Conservation (phyloP, 2,329 filamentous ascomycete genomes). For the Rhinocladiella mackenziei region DNA sequence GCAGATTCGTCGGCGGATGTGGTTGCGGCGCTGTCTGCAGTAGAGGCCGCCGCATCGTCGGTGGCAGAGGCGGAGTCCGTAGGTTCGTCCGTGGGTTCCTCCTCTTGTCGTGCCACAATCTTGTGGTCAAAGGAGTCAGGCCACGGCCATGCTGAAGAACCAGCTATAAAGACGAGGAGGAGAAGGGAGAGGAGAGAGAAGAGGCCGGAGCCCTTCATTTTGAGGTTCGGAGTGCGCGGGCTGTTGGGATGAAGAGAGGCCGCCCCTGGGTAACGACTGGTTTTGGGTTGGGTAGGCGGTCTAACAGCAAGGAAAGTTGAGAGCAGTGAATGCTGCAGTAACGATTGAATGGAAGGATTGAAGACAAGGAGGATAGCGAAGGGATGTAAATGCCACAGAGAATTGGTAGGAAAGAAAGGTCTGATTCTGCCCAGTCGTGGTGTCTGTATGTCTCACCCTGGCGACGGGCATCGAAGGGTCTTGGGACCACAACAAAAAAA, state of each 20-base stretch:
- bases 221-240: conserved; percentile 5
- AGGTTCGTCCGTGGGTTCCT: conserved; percentile 2
- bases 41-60: conserved; percentile 13
- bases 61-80: conserved; percentile 11
- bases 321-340: no score
- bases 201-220: conserved; percentile 26
- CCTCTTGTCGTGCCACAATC: conserved; percentile 28
- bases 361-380: neutral
- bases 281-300: no score
- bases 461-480: no score
- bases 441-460: conserved; percentile 20
- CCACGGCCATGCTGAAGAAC: conserved; percentile 34
- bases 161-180: conserved; percentile 29
- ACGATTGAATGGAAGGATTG: no score
- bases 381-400: no score
- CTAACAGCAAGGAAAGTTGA: no score
- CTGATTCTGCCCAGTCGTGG: neutral
- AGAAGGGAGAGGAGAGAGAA: conserved; percentile 21
- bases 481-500: conserved; percentile 15
- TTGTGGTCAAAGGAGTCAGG: conserved; percentile 25
- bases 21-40: no score
- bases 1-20: no score
- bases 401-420: no score
- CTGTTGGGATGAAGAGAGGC: neutral
- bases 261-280: no score